phyloP scores from a whole-genome alignment of 139 green algal genomes.

The Picochlorum sp. region DNA sequence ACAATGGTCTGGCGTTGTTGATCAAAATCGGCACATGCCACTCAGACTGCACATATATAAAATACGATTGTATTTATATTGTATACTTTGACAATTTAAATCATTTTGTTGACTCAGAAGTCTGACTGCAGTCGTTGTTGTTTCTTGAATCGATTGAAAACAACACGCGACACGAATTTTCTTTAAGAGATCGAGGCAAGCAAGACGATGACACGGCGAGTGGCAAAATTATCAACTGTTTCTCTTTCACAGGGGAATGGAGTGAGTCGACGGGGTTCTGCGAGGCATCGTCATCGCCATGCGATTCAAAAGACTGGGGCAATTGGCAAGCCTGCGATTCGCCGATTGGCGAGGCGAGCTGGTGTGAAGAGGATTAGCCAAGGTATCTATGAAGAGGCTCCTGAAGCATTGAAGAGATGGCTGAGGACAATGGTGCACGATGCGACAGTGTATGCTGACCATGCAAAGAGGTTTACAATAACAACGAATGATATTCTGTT shows the following conservation, averaged over 20 bases:
- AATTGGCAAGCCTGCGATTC: constrained; percentile 6
- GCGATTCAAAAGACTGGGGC: neutral
- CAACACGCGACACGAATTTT: too few relatives aligned
- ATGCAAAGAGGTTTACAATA: constrained; percentile 11
- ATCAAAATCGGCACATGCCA: too few relatives aligned
- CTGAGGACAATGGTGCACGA: constrained; percentile 8
- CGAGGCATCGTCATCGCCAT: neutral
- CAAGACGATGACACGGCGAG: too few relatives aligned
- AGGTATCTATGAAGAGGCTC: constrained; percentile 18
- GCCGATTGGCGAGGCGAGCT: constrained; percentile 11
- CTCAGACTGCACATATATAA: too few relatives aligned
- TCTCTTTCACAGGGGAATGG: neutral
- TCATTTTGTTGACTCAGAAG: too few relatives aligned
- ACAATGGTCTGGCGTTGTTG: too few relatives aligned
- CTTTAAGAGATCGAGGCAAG: too few relatives aligned
- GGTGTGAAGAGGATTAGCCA: constrained; percentile 16
- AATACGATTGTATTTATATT: too few relatives aligned
- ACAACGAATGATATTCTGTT: constrained; percentile 22
- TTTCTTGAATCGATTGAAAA: too few relatives aligned
- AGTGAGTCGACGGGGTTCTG: neutral
- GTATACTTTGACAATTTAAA: too few relatives aligned
- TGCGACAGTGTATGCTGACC: constrained; percentile 7
- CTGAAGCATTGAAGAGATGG: constrained; percentile 3
- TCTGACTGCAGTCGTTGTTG: too few relatives aligned
- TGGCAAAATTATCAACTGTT: too few relatives aligned